Evolutionary conservation across 805 yeast genomes (phyloP), one percentile per base, ranked within the genome.

Genomic region (Candida xyloterini): DNA sequence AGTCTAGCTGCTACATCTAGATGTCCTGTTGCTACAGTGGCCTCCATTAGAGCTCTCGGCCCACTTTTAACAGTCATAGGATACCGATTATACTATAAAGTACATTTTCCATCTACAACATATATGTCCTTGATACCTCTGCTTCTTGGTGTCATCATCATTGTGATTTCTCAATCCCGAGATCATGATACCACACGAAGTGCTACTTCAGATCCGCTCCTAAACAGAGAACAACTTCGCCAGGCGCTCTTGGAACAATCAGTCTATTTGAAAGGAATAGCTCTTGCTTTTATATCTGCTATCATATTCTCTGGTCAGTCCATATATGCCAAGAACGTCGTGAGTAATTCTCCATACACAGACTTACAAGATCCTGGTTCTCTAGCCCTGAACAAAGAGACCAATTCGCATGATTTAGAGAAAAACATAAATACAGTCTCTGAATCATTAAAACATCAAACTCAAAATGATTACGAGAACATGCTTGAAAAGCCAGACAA

Each of bases 221-320:
- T 46, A 32, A 40, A 34, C 36, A 30, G 35, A 10, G 43, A 39
- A 15, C 37, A 42, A 13, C 18, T 39, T 23, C 31, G 39, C 9
- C 27, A 33, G 15, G 36, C 32, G 9, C 31, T 41, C 5, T 20
- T 23, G 7, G 42, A 46, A 16, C 45, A 40, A 14, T 38, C 52
- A 8, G 45, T 46, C 9, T 74, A 76, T 48, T 59, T 78, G 30
- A 58, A 68, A 44, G 96, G 96, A 5, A 62, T 86, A n/a, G 22
- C 74, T 2, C 82, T 74, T 54, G 91, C 95, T 10, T 63, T 81
- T 8, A 43, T 78, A 22, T 78, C 93, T 4, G 74, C 90, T 34
- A 58, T 84, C 7, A 77, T 87, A 14, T 88, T 89, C 66, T 95
- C 91, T 5, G 76, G 80, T 2, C 95, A 88, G 56, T 88, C 88